Evolutionary conservation across 2,329 filamentous ascomycete genomes (phyloP).

Genomic region (Aspergillus persii): DNA sequence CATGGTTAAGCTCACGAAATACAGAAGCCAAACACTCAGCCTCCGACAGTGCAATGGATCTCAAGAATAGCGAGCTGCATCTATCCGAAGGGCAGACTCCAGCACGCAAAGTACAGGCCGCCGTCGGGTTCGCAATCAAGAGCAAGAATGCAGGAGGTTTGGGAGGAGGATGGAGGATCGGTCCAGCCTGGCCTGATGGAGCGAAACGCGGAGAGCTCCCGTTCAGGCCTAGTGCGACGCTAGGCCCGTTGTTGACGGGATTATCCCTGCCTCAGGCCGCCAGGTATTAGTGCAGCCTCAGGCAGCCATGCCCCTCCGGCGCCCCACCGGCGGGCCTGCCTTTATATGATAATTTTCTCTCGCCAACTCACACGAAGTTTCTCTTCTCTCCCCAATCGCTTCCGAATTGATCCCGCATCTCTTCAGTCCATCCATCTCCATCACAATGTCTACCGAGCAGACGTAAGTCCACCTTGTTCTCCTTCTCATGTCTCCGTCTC

Average conservation of each 20-base stretch:
- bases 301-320: conserved; percentile 23
- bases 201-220: conserved; percentile 26
- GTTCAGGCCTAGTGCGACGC: conserved; percentile 12
- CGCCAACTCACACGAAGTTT: conserved; percentile 22
- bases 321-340: background rate
- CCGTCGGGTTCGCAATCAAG: background rate
- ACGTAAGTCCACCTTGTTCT: conserved; percentile 61
- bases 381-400: conserved; percentile 14
- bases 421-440: conserved; percentile 23
- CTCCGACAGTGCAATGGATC: conserved; percentile 24
- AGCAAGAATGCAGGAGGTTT: too few relatives aligned
- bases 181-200: conserved; percentile 35
- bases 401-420: conserved; percentile 2
- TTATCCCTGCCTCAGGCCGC: conserved; percentile 14
- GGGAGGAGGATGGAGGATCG: conserved; percentile 3
- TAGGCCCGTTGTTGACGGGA: conserved; percentile 11
- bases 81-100: conserved; percentile 21
- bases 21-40: conserved; percentile 35
- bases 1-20: conserved; percentile 42
- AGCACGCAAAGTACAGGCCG: conserved; percentile 6
- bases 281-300: conserved; percentile 16
- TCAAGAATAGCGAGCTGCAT: conserved; percentile 30
- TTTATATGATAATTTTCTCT: conserved; percentile 23
- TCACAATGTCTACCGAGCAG: conserved; percentile 76
- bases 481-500: conserved; percentile 5